Conservation (phyloP, 495 filamentous ascomycete genomes). For the Cenococcum geophilum region DNA sequence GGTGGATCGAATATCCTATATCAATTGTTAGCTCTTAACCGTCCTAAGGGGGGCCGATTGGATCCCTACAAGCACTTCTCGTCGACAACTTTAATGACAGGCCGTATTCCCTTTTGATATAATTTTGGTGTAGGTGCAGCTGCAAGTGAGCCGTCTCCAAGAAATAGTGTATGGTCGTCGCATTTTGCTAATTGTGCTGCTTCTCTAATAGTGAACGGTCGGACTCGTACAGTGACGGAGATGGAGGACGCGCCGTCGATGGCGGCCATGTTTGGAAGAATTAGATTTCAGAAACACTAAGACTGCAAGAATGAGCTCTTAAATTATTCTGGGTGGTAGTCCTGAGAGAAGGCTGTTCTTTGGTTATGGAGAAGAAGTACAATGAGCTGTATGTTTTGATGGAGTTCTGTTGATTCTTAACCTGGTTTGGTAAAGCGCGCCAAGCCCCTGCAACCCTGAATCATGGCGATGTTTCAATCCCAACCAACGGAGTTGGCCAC, state of each 20-base stretch:
- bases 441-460: background rate
- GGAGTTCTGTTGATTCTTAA: background rate
- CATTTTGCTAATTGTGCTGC: slow-evolving; percentile 62
- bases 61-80: slow-evolving; percentile 81
- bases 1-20: slow-evolving; percentile 91
- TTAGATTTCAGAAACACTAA: background rate
- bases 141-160: slow-evolving; percentile 91
- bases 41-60: slow-evolving; percentile 20
- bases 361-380: background rate
- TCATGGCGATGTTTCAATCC: no score
- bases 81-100: slow-evolving; percentile 93
- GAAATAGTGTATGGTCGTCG: slow-evolving; percentile 84
- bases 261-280: slow-evolving; percentile 27
- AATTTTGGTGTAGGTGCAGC: slow-evolving; percentile 77
- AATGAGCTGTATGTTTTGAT: background rate
- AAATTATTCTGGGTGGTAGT: background rate
- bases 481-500: no score
- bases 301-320: background rate
- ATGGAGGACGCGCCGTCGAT: slow-evolving; percentile 64
- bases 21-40: slow-evolving; percentile 23
- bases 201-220: slow-evolving; percentile 82
- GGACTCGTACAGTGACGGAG: slow-evolving; percentile 76
- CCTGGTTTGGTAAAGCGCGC: background rate
- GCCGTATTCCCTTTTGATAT: slow-evolving; percentile 75
- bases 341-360: background rate